Base-by-base conservation (phyloP, 73 alveolate genomes). In the Stentor roeselii region DNA sequence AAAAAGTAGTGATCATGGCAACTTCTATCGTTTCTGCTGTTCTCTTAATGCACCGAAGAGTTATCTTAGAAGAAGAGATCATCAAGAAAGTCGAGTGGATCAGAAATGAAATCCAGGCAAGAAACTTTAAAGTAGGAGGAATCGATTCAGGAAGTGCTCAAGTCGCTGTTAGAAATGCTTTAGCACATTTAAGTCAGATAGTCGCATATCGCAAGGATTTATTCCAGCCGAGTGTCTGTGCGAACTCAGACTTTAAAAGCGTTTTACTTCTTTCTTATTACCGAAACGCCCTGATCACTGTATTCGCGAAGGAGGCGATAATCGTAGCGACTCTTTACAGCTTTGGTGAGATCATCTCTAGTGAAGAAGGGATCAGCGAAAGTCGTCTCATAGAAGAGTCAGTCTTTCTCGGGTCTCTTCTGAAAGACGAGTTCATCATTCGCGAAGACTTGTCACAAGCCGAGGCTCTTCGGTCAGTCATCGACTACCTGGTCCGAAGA, bases 181-280 rank as follows among this genome's bases (percentile, higher is more conserved):
- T 88, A 76, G 84, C 80, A 67, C 85, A 86, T 34, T 78, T 82
- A 82, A 59, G 86, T 14, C 86, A 67, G 42, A 60, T 85, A 32
- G 77, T 88, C 3, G 75, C 60, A 58, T 86, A 85, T 60, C 91
- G 91, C 84, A 91, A 86, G 82, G 97, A 93, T 82, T 94, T 91
- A 36, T 93, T 95, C 61, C 95, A 94, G 75, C 93, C 93, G 0
- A 84, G 87, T n/a, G 89, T 95, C 42, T 77, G 88, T 36, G 90
- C 94, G 3, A 92, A 86, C 50, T 80, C 77, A 30, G 97, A 93
- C 90, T 93, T 91, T 88, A 86, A 93, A 82, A 95, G 89, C 88
- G 88, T 95, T 34, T 82, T 95, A 80, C 83, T 91, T 93, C 91
- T 95, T 59, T 84, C 96, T 59, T 93, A 95, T 83, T 95, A 95